These are phyloP conservation scores for Kodamaea fukazawae DNA, from an alignment of 805 yeast genomes.

Conservation along the genomic window DNA sequence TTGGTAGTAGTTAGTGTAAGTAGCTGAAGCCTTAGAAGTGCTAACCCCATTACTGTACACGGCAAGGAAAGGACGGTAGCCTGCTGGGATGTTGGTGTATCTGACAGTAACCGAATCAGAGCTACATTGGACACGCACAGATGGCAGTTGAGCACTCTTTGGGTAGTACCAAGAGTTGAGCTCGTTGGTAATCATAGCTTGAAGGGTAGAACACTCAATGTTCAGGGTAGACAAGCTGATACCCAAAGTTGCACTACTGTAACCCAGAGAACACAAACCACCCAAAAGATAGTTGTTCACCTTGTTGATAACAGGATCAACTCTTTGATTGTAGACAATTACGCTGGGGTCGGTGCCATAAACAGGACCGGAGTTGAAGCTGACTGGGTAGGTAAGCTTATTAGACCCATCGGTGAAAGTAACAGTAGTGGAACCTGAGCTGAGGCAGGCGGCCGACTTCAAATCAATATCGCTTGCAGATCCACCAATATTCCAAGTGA, in stretches of 20 bases:
- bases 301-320: slow-evolving; percentile 5
- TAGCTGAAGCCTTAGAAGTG: too few species aligned
- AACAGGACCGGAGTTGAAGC: slow-evolving; percentile 4
- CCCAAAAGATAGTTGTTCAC: slow-evolving; percentile 12
- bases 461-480: slow-evolving; percentile 12
- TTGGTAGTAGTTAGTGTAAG: too few species aligned
- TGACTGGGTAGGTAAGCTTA: slow-evolving; percentile 9
- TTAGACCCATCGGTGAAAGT: slow-evolving; percentile 18
- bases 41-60: slow-evolving; percentile 10
- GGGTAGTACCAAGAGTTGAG: slow-evolving; percentile 8
- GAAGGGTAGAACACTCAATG: slow-evolving; percentile 22
- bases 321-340: slow-evolving; percentile 1
- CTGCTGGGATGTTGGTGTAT: slow-evolving; percentile 25
- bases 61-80: slow-evolving; percentile 22
- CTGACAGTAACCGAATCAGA: neutral
- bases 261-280: slow-evolving; percentile 21
- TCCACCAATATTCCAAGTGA: slow-evolving; percentile 21
- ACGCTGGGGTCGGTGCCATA: neutral
- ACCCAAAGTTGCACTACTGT: slow-evolving; percentile 21
- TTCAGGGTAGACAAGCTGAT: slow-evolving; percentile 11
- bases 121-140: slow-evolving; percentile 4
- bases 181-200: slow-evolving; percentile 14
- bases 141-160: neutral
- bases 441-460: slow-evolving; percentile 9
- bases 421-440: slow-evolving; percentile 14